Evolutionary conservation across 2,329 filamentous ascomycete genomes (phyloP), one percentile per base, ranked within the genome.

Genomic region (Pseudodiploospora longispora): DNA sequence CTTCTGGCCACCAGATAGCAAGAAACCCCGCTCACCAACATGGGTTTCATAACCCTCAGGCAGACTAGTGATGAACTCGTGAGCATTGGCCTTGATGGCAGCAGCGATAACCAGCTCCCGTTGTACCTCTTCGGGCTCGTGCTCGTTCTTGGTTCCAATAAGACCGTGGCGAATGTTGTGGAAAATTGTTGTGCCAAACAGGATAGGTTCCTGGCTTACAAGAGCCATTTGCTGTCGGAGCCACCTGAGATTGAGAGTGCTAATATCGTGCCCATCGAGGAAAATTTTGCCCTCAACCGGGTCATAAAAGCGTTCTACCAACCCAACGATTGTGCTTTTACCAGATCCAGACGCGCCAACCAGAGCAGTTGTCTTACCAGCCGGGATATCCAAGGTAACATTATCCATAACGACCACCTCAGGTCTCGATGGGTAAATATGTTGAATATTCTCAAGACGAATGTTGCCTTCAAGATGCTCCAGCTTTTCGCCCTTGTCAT

Each of bases 331-430:
- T 0, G 93, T 97, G 56, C 85, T 91, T 67, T 98, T 98, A 38
- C 93, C 93, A 37, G 86, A 94, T 8, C 93, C 93, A 10, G 91
- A 97, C 1, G 91, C 88, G 45, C 93, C 93, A 6, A 98, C 93
- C 6, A 98, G 71, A 2, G 93, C 93, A 4, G 91, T 95, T 10
- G 86, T 89, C 68, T 95, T 95, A n/a, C 91, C 90, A 5, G 90
- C 86, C 2, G 89, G 88, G 36, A 97, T 83, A 1, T 75, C 64
- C 1, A 98, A 76, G 46, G 72, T 85, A 46, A 97, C 86, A 50
- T 83, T 81, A 38, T 93, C 72, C 82, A 97, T 91, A 34, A 97
- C 86, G 3, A 81, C 78, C 3, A 95, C 90, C 57, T 96, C 90
- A 0, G 90, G 87, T 12, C 93, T 80, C 5, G 90, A 95, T 4